Evolutionary conservation across 2,329 filamentous ascomycete genomes (phyloP), one percentile per base, ranked within the genome.

Genomic region (Bipolaris sorokiniana): DNA sequence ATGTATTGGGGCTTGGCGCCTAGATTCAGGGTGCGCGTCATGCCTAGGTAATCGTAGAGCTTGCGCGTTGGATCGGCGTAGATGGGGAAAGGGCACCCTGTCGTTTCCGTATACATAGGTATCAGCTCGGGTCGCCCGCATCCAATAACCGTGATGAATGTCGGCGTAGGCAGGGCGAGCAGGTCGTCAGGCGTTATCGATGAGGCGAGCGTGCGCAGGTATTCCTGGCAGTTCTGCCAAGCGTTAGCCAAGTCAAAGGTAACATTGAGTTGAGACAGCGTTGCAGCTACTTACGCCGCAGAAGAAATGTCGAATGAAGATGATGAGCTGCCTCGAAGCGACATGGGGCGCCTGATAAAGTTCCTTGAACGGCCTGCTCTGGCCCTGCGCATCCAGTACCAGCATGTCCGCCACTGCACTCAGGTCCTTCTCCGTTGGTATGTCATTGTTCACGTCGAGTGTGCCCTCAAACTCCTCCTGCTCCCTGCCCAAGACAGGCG

Each of bases 241-340:
- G 7, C 28, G 52, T 55, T 23, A 48, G 50, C 31, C 31, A 26
- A 20, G 9, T 0, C 38, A 7, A 9, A 26, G 36, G 20, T 28
- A 40, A 37, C 15, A 37, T 9, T 31, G 28, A 13, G 10, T 13
- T 31, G 10, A 31, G 28, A 31, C 10, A 15, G 46, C 26, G 9
- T 20, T 7, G 9, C 5, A 11, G 7, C 9, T 9, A 82, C 88
- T 75, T 81, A 91, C 89, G 34, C 89, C 89, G 71, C 90, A 92
- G 81, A 90, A 92, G 76, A 92, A 93, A 77, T 92, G 90, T 42
- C 90, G 84, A 55, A 93, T 82, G 71, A 93, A 92, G 64, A 92
- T 85, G 40, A 92, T 76, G 31, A 93, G 80, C 26, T 90, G 85
- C 2, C 86, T 61, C 1, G 71, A 69, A 33, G 75, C 75, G 7